Base-by-base conservation (phyloP, 257 asterid species). In the Capsicum pubescens region DNA sequence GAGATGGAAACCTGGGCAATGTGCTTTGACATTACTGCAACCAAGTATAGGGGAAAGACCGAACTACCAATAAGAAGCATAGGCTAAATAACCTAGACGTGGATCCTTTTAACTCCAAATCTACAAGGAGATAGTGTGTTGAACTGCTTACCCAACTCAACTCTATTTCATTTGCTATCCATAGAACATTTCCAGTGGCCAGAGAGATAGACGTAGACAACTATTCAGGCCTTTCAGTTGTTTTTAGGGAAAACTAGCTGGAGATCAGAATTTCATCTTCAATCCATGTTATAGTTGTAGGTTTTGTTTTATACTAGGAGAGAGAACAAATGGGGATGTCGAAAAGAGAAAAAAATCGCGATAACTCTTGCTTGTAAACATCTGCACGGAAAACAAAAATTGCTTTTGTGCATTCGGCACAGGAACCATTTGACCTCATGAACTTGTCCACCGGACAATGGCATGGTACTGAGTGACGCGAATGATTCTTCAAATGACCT, bases 401-500 rank as follows among this genome's bases (percentile, higher is more conserved):
- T 13, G 16, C 16, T 17, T 44, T 44, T 70, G 56, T 70, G 79
- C 56, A 17, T 44, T 69, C 5, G n/a, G 15, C 78, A 8, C 78
- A 8, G n/a, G 32, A 69, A 69, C 32, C 44, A 69, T 69, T 69
- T 39, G 21, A 39, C 13, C 8, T 4, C 8, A 42, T 17, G 79
- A 70, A 42, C 54, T 15, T 69, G 54, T 16, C 19, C 2, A 10
- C 52, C 16, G 10, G 26, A 68, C 0, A 39, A 7, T 8, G 77
- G 7, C 32, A 26, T 26, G 32, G 32, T 26, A 26, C 32, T 26
- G 32, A 39, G 54, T 39, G 77, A 39, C 14, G 32, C 78, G 42
- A 16, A 39, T 66, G 71, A 66, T 66, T 32, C 54, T 36, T 68
- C 77, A 36, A 68, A 68, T 8, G 77, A 4, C 79, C 79, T n/a